Conservation (phyloP, 768 basidiomycete genomes). For the Naematelia aurantialba region DNA sequence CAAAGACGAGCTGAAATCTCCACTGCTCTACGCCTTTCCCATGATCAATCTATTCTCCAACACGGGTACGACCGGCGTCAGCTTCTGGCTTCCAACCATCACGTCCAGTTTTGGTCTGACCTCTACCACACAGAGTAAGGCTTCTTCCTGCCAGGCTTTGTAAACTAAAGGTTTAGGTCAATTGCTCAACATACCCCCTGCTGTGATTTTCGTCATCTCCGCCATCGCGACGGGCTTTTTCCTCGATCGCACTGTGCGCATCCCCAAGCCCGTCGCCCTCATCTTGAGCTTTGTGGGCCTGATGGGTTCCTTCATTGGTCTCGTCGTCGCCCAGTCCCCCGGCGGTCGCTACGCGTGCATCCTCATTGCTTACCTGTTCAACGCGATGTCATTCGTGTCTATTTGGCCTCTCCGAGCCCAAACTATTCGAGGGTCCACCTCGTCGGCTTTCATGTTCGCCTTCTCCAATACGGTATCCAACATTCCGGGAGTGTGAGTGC, state of each 20-base stretch:
- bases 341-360: slow-evolving; percentile 24
- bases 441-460: slow-evolving; percentile 27
- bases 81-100: not conserved
- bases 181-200: slow-evolving; percentile 30
- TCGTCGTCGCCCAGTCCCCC: slow-evolving; percentile 16
- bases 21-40: slow-evolving; percentile 12
- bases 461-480: not conserved
- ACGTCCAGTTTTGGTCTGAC: not conserved
- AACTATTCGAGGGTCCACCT: slow-evolving; percentile 19
- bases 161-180: not conserved
- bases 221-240: slow-evolving; percentile 13
- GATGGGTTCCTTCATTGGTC: slow-evolving; percentile 16
- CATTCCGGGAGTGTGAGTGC: not conserved
- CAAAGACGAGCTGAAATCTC: slow-evolving; percentile 18
- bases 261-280: slow-evolving; percentile 21
- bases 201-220: slow-evolving; percentile 19
- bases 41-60: not conserved
- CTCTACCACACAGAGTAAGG: no score
- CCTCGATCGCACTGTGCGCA: not conserved
- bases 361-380: slow-evolving; percentile 13
- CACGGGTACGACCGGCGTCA: slow-evolving; percentile 14
- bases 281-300: not conserved
- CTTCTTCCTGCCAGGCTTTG: no score
- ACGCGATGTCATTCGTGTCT: not conserved
- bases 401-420: slow-evolving; percentile 29